phyloP scores from a whole-genome alignment of 805 yeast species.

The Candida montana region DNA sequence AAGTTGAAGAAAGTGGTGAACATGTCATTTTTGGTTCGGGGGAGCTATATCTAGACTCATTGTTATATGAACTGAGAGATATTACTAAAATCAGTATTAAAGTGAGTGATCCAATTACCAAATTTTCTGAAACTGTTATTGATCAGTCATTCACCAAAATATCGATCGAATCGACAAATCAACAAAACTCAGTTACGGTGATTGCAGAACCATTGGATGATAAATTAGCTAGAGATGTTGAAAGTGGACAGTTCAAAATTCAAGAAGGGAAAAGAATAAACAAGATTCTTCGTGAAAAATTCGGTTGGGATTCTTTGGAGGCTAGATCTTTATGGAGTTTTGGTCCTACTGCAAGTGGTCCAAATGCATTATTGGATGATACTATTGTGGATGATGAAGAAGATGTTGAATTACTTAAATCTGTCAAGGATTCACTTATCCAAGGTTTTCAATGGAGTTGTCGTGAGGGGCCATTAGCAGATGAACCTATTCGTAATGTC shows the following conservation, averaged over 20 bases:
- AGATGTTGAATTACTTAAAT: constrained; percentile 43
- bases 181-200: constrained; percentile 54
- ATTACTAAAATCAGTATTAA: constrained; percentile 60
- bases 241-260: constrained; percentile 35
- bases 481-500: constrained; percentile 67
- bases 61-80: constrained; percentile 68
- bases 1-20: constrained; percentile 86
- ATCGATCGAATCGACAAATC: constrained; percentile 52
- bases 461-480: constrained; percentile 89
- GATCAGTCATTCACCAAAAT: constrained; percentile 65
- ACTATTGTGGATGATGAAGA: constrained; percentile 62
- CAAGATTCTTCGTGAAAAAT: constrained; percentile 48
- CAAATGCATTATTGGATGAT: constrained; percentile 62
- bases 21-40: constrained; percentile 79
- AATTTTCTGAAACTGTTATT: constrained; percentile 70
- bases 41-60: constrained; percentile 80
- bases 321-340: constrained; percentile 80
- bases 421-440: constrained; percentile 48
- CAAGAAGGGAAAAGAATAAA: constrained; percentile 39
- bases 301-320: constrained; percentile 79
- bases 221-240: constrained; percentile 51
- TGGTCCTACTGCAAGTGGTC: constrained; percentile 50
- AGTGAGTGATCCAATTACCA: constrained; percentile 79
- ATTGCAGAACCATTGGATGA: constrained; percentile 70
- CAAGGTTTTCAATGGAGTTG: constrained; percentile 84